Base-by-base conservation (phyloP, 2,329 filamentous ascomycete species). In the Botrytis aclada region DNA sequence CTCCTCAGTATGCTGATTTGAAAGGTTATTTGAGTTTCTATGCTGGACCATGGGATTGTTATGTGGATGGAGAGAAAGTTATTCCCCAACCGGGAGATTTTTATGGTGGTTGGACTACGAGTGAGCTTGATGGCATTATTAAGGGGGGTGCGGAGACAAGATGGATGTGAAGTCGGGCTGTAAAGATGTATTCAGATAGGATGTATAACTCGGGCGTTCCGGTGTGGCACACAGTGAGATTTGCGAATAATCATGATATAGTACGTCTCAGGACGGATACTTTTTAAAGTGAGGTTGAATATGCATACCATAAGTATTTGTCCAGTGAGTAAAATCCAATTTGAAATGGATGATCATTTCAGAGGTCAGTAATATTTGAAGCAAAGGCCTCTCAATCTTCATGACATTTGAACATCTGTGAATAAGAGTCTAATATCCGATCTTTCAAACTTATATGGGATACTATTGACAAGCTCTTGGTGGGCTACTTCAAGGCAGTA, bases 81-180 rank as follows among this genome's bases (percentile, higher is more conserved):
- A 83, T 86, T 79, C 82, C 87, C 56, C 88, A 90, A 81, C 87
- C 86, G 25, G 87, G 87, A 12, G 88, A 90, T 76, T 90, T 89
- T 75, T 90, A 90, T 80, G 88, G 89, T 37, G 88, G 88, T 3
- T 91, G 89, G 88, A 86, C 88, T 74, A 90, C 88, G 66, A 85
- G 84, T 74, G 88, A 90, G 73, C 84, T 90, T 74, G 85, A 86
- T 76, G 86, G 87, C 43, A 84, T 79, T 47, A 82, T 86, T 43
- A 86, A 86, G 74, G 85, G 85, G 12, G 84, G 77, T 72, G 74
- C 66, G 25, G 76, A 74, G 54, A 79, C 78, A 34, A 77, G 78
- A 58, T 77, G 76, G 75, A 71, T 77, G 74, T 77, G 69, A 73
- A 20, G 2, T 62, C 22, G 47, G 20, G 56, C 22, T 64, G 25